Base-by-base conservation (phyloP, 208 protist genomes). In the Trypanosoma melophagium region DNA sequence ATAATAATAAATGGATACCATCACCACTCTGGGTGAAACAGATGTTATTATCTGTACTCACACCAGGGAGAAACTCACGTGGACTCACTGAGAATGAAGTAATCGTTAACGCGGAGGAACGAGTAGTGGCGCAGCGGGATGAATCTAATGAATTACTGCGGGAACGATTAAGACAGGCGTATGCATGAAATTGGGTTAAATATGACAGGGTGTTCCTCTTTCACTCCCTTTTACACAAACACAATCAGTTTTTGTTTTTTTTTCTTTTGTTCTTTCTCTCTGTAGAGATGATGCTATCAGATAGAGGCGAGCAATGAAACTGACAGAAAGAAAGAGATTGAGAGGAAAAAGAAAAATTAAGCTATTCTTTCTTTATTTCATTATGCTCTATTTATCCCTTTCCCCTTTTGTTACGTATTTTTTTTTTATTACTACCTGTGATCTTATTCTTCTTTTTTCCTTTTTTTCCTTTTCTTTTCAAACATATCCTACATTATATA, bases 1-100 rank as follows among this genome's bases (percentile, higher is more conserved):
- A 38, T 22, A n/a, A 9, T 42, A 22, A 38, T 22, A 13, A 19
- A 28, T n/a, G 45, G n/a, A 17, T 22, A 19, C 7, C n/a, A 16
- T 19, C 22, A 38, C 16, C 16, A 19, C 17, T 47, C 1, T 64
- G 59, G 59, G 21, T 52, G 44, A 47, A 64, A 24, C 0, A 64
- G 25, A 22, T 57, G 2, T 38, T 66, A n/a, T 35, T 66, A 0
- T 66, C 60, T 25, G 24, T 66, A n/a, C 45, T 66, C 40, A 8
- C 60, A 47, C 49, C 60, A 16, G 16, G 25, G n/a, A 31, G 24
- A 47, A 31, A 55, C 1, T 22, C 17, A 35, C 40, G 22, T 56
- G 3, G 24, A 8, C 40, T 69, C 31, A 44, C 17, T 31, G 44
- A 38, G 21, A 16, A 22, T 21, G 64, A 60, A 44, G 31, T 28